These are phyloP conservation scores for Medicago arabica DNA, from an alignment of 306 rosid species.

Conservation along the genomic window DNA sequence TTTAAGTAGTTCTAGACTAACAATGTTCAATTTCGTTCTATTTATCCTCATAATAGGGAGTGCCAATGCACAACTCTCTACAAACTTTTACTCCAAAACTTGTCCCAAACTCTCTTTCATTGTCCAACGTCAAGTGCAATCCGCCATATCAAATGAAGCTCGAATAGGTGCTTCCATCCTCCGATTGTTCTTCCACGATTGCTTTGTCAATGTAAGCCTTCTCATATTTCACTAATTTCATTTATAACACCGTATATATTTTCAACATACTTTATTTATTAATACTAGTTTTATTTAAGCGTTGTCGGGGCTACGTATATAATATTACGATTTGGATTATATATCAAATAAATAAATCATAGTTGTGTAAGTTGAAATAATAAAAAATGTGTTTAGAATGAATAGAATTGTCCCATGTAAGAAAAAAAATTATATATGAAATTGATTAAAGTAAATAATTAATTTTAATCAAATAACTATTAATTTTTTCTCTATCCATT, in stretches of 20 bases:
- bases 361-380: too few species aligned
- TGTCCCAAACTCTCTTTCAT: conserved; percentile 69
- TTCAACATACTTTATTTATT: background rate
- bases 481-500: too few species aligned
- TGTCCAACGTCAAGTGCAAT: conserved; percentile 59
- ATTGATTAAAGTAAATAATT: too few species aligned
- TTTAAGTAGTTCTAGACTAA: conserved; percentile 1
- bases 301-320: too few species aligned
- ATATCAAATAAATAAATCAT: too few species aligned
- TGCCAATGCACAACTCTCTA: conserved; percentile 71
- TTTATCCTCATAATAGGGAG: conserved; percentile 51
- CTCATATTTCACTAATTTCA: too few species aligned
- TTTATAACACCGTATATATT: background rate
- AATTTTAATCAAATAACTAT: too few species aligned
- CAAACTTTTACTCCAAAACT: conserved; percentile 59
- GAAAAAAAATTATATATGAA: too few species aligned
- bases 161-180: conserved; percentile 95
- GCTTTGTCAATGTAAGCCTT: conserved; percentile 78
- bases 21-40: conserved; percentile 35
- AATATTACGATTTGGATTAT: too few species aligned
- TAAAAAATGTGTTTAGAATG: too few species aligned
- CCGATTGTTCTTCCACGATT: conserved; percentile 89
- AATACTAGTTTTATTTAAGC: too few species aligned
- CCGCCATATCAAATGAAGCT: conserved; percentile 69
- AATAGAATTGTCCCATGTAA: too few species aligned